Conservation (phyloP, 106 monocot genomes). For the Apostasia ramifera region DNA sequence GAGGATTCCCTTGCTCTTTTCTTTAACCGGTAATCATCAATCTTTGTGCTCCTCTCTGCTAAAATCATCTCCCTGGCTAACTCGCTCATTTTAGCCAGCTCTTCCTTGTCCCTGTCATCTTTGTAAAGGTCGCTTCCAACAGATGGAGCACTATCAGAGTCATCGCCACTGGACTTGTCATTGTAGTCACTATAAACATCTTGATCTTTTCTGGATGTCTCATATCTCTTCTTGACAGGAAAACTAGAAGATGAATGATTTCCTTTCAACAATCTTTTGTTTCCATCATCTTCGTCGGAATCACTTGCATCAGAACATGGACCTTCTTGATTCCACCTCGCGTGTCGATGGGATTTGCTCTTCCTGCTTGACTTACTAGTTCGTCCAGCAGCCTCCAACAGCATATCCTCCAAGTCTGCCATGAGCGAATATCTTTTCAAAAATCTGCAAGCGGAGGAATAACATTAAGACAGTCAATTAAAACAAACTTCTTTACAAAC, state of each 20-base stretch:
- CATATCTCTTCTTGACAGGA: conserved; percentile 15
- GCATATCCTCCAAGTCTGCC: conserved; percentile 53
- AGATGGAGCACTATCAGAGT: conserved; percentile 51
- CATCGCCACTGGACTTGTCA: conserved; percentile 25
- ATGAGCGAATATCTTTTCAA: conserved; percentile 8
- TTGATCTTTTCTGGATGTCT: no score
- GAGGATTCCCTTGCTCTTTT: conserved; percentile 47
- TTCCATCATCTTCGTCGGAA: conserved; percentile 30
- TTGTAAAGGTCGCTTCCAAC: conserved; percentile 72
- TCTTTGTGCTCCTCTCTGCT: conserved; percentile 38
- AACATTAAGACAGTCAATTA: no score
- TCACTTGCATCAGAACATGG: conserved; percentile 34
- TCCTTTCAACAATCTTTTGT: conserved; percentile 4
- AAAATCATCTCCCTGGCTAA: conserved; percentile 67
- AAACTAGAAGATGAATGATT: conserved; percentile 21
- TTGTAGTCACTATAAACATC: conserved; percentile 19
- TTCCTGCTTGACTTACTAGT: conserved; percentile 30
- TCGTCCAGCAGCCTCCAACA: conserved; percentile 61
- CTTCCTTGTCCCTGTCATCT: conserved; percentile 63
- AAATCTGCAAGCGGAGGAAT: not conserved
- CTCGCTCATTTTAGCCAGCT: conserved; percentile 46
- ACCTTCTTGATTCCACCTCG: conserved; percentile 17
- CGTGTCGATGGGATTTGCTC: conserved; percentile 16
- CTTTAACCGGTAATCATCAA: conserved; percentile 48
- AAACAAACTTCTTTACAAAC: no score